Percentiles rank a stretch among this genome's conserved stretches.
Evolutionary conservation across 805 yeast genomes (phyloP).

Genomic region (Candida gorgasii): DNA sequence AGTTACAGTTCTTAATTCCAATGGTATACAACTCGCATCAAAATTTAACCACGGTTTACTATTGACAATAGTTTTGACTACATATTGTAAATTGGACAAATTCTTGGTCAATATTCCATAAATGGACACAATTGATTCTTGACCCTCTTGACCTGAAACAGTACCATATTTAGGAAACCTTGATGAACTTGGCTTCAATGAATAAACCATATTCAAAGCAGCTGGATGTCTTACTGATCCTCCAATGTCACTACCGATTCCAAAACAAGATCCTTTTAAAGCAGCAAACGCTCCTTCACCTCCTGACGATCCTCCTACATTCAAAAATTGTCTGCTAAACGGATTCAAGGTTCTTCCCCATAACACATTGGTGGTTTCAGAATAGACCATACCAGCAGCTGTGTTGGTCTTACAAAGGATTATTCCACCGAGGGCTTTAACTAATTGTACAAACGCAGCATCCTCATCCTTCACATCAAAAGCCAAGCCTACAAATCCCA

Average conservation of each 20-base stretch:
- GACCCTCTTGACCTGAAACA: slow-evolving; percentile 58
- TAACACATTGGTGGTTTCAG: slow-evolving; percentile 46
- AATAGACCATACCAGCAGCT: slow-evolving; percentile 52
- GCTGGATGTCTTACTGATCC: slow-evolving; percentile 54
- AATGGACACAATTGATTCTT: slow-evolving; percentile 66
- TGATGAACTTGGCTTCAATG: slow-evolving; percentile 47
- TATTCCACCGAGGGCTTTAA: slow-evolving; percentile 52
- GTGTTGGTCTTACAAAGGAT: slow-evolving; percentile 55
- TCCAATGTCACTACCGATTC: slow-evolving; percentile 58
- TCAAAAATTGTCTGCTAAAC: slow-evolving; percentile 34
- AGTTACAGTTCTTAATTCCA: slow-evolving; percentile 51
- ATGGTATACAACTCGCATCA: slow-evolving; percentile 48
- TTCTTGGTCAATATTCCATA: slow-evolving; percentile 67
- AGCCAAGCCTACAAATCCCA: slow-evolving; percentile 51
- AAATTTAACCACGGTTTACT: slow-evolving; percentile 60
- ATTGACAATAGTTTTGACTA: slow-evolving; percentile 35
- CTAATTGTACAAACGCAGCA: slow-evolving; percentile 38
- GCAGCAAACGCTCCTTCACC: slow-evolving; percentile 54
- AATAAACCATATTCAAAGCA: slow-evolving; percentile 40
- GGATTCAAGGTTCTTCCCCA: slow-evolving; percentile 52
- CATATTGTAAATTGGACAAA: slow-evolving; percentile 62
- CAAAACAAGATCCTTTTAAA: slow-evolving; percentile 47
- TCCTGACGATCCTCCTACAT: slow-evolving; percentile 57
- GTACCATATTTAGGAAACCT: slow-evolving; percentile 21
- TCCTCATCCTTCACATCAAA: slow-evolving; percentile 37